phyloP scores from a whole-genome alignment of 2,329 filamentous ascomycete genomes.

The Didymella pomorum region DNA sequence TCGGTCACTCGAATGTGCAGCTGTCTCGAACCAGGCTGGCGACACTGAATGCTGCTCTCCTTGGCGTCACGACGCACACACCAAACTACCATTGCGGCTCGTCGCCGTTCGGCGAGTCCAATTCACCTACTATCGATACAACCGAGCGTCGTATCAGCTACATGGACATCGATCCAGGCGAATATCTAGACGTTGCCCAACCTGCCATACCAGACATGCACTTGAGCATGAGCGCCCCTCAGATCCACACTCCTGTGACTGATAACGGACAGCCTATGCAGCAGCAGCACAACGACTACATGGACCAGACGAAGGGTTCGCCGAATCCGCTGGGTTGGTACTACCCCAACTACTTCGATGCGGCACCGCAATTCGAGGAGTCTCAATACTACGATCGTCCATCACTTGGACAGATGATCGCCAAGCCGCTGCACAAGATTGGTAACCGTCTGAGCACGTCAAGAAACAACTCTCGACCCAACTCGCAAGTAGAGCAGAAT shows the following conservation, averaged over 20 bases:
- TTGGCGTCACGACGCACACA: slow-evolving; percentile 32
- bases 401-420: slow-evolving; percentile 46
- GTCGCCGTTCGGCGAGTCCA: slow-evolving; percentile 36
- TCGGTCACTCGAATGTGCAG: slow-evolving; percentile 41
- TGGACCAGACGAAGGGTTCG: slow-evolving; percentile 39
- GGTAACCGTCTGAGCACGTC: slow-evolving; percentile 39
- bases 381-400: slow-evolving; percentile 48
- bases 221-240: slow-evolving; percentile 32
- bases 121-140: slow-evolving; percentile 37
- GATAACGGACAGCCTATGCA: slow-evolving; percentile 33
- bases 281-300: slow-evolving; percentile 32
- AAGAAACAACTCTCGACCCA: slow-evolving; percentile 35
- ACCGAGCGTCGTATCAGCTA: slow-evolving; percentile 46
- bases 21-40: slow-evolving; percentile 39
- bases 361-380: slow-evolving; percentile 47
- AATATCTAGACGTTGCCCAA: slow-evolving; percentile 41
- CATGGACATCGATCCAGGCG: slow-evolving; percentile 49
- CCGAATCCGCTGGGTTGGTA: slow-evolving; percentile 44
- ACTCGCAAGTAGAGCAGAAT: slow-evolving; percentile 34
- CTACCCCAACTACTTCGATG: slow-evolving; percentile 49
- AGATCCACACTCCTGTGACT: slow-evolving; percentile 30
- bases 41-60: slow-evolving; percentile 44
- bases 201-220: slow-evolving; percentile 41
- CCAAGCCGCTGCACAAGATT: slow-evolving; percentile 46
- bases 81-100: slow-evolving; percentile 37